Evolutionary conservation across 1,139 yeast genomes (phyloP), one percentile per base, ranked within the genome.

Genomic region (Geotrichum reessii): DNA sequence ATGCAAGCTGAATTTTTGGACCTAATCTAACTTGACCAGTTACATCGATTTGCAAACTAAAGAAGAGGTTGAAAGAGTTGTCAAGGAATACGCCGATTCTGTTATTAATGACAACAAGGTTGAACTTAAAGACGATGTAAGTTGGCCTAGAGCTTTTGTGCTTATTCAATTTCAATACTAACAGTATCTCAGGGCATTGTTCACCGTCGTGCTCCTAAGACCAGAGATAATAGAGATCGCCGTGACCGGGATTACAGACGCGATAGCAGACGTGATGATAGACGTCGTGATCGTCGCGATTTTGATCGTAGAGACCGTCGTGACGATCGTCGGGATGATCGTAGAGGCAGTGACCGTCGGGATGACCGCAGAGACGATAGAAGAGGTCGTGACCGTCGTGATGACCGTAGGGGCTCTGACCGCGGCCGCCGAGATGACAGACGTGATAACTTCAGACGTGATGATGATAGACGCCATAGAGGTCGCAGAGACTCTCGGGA

Each of bases 281-380:
- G 86, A 82, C 68, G 96, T 85, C 60, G 90, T 87, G 70, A 78
- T 88, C 73, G 84, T 81, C 62, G 80, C 80, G 64, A 88, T 95
- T 55, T 75, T 88, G 63, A 58, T 57, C 57, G 64, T 51, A 58
- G 62, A 51, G 61, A 58, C 47, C 58, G 62, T 50, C 49, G 67
- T 14, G 67, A 64, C 25, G 60, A 65, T 37, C 62, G 66, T 17
- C 58, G 64, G 11, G 60, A 55, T n/a, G 58, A 63, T 40, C 44
- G 62, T 31, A 47, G 64, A 25, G 58, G 55, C 52, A 59, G 60
- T 21, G 51, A 58, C 37, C 58, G 69, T 21, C 56, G 59, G 47
- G 57, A 55, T 47, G 56, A 53, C 61, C 37, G 62, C 42, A 33
- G 65, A 50, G 58, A 63, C 63, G 50, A 51, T 61, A 53, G 59